Evolutionary conservation across 805 yeast genomes (phyloP), one percentile per base, ranked within the genome.

Genomic region (Yamadazyma scolyti): DNA sequence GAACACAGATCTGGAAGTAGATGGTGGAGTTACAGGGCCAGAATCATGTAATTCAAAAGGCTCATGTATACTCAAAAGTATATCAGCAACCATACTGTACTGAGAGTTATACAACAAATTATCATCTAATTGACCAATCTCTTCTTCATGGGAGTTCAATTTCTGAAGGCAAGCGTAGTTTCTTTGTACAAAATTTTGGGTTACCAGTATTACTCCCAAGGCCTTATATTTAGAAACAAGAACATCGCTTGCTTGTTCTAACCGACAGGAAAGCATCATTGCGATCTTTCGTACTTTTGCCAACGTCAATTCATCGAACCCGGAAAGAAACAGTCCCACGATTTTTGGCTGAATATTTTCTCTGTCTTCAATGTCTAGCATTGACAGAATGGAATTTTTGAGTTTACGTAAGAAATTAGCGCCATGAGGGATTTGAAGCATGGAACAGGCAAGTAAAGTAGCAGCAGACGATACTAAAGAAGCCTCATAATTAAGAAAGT

Each of bases 141-240:
- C 27, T 9, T 15, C 22, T 10, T 27, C 20, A 11, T 13, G 17
- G 4, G 25, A 12, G 10, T 20, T 16, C 9, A 30, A 16, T 10
- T 27, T 24, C 14, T 30, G 30, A 14, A 35, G 27, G 13, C 23
- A 17, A 7, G 19, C 25, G 33, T 4, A 5, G 26, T 30, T 24
- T 11, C 8, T 30, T 3, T 31, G 26, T 8, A 21, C 14, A 16
- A 31, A 31, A 25, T 31, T 22, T 9, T 26, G 53, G 14, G 64
- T 46, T 12, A 72, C 77, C 11, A 67, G 68, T n/a, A 72, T 61
- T 9, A 75, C 81, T 1, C 81, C 81, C 29, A 73, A 47, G 18
- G 58, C 61, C 21, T 71, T 61, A 43, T 74, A 71, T 47, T 75
- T 75, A 33, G 70, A 71, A 18, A 65, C 48, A 20, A 75, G 52